Conservation (phyloP, 305 asterid species). For the Fraxinus sp. region DNA sequence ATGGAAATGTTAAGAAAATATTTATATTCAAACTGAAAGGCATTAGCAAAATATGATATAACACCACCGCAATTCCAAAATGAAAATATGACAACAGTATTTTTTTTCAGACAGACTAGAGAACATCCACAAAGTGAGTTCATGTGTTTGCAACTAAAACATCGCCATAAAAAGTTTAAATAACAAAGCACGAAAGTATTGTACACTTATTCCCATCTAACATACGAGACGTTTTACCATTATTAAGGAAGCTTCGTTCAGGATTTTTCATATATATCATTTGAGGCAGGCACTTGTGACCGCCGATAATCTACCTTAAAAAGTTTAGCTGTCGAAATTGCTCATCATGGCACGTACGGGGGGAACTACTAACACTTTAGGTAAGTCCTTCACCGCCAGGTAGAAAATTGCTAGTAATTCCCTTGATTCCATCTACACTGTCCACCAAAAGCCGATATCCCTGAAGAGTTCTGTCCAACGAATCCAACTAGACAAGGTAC, state of each 20-base stretch:
- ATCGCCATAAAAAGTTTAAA: slow-evolving; percentile 14
- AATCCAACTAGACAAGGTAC: slow-evolving; percentile 54
- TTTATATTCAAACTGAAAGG: neutral
- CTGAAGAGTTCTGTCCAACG: slow-evolving; percentile 38
- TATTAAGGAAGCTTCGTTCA: slow-evolving; percentile 16
- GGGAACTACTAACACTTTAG: slow-evolving; percentile 38
- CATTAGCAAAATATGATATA: neutral
- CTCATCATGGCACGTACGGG: slow-evolving; percentile 30
- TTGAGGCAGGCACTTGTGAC: slow-evolving; percentile 25
- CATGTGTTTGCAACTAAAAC: neutral
- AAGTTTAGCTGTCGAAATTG: slow-evolving; percentile 31
- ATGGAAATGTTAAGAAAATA: neutral
- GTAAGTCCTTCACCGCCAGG: slow-evolving; percentile 38
- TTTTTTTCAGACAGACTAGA: neutral
- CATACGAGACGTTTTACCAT: slow-evolving; percentile 21
- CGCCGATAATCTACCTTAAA: neutral
- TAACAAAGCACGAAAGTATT: slow-evolving; percentile 24
- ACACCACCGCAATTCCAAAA: neutral
- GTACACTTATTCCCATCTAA: slow-evolving; percentile 41
- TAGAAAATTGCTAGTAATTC: slow-evolving; percentile 31
- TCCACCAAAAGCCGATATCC: slow-evolving; percentile 36
- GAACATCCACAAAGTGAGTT: neutral
- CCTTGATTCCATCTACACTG: slow-evolving; percentile 32
- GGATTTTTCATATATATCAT: slow-evolving; percentile 3
- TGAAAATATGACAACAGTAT: neutral